Evolutionary conservation across 2,329 filamentous ascomycete genomes (phyloP), one percentile per base, ranked within the genome.

Genomic region (Ophiostoma fasciatum): DNA sequence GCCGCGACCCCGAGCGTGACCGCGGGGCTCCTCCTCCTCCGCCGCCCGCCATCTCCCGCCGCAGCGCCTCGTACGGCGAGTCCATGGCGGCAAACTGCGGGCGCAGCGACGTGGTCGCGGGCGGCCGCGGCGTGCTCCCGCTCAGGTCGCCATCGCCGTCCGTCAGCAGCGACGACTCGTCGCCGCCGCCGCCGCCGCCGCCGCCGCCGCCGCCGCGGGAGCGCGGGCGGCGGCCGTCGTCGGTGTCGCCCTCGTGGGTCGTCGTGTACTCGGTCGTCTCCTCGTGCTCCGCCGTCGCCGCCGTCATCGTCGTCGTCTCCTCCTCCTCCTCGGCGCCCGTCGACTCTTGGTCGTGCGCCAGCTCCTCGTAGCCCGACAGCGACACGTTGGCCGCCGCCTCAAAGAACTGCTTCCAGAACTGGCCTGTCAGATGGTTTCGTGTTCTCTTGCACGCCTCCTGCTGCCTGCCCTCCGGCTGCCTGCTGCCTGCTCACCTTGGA

Each of bases 401-500:
- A 59, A 98, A 98, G 64, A 98, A 98, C 63, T 96, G 87, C 60
- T 98, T 98, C 90, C 90, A 98, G 60, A 98, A 98, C 82, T 92
- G 51, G 11, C n/a, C n/a, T n/a, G n/a, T n/a, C n/a, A n/a, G n/a
- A n/a, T n/a, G n/a, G n/a, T n/a, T n/a, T n/a, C n/a, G n/a, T n/a
- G n/a, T n/a, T n/a, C n/a, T n/a, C n/a, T n/a, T n/a, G n/a, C n/a
- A n/a, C n/a, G n/a, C n/a, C n/a, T n/a, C n/a, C n/a, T n/a, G n/a
- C n/a, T n/a, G n/a, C n/a, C n/a, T n/a, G n/a, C n/a, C n/a, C n/a
- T n/a, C n/a, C n/a, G n/a, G n/a, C n/a, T n/a, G n/a, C n/a, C n/a
- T n/a, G n/a, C 8, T n/a, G 13, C n/a, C 7, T 12, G 15, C 28
- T 13, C 38, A 88, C 84, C 73, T 93, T 94, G 37, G 88, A 93